phyloP scores from a whole-genome alignment of 2,329 filamentous ascomycete genomes.

The Cordyceps sp. region DNA sequence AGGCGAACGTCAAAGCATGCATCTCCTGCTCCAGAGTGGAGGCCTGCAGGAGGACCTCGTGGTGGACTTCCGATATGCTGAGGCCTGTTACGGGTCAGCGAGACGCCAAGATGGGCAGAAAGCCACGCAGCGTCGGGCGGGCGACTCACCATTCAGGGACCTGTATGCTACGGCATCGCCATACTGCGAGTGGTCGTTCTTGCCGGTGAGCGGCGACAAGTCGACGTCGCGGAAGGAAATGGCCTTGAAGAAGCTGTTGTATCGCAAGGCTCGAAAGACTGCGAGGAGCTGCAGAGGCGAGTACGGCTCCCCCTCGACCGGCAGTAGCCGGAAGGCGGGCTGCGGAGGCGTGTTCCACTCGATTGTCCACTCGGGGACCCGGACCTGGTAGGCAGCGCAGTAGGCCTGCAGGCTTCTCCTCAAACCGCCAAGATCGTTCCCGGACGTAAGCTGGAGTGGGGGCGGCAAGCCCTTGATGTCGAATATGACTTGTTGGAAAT shows the following conservation, averaged over 20 bases:
- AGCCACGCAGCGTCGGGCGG: too few relatives aligned
- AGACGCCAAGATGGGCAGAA: too few relatives aligned
- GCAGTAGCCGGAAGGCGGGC: constrained; percentile 37
- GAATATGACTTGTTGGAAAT: constrained; percentile 36
- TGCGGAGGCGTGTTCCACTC: constrained; percentile 23
- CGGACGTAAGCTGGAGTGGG: constrained; percentile 34
- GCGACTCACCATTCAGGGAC: constrained; percentile 24
- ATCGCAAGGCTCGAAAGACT: constrained; percentile 36
- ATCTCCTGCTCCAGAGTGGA: constrained; percentile 38
- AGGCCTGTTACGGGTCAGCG: constrained; percentile 15
- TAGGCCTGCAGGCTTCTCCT: constrained; percentile 38
- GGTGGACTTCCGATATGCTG: constrained; percentile 29
- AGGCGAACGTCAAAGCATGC: constrained; percentile 36
- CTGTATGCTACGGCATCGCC: constrained; percentile 31
- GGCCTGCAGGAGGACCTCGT: constrained; percentile 29
- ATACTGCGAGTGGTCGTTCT: constrained; percentile 25
- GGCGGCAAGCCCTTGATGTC: constrained; percentile 33
- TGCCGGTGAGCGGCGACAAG: constrained; percentile 21
- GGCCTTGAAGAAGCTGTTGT: constrained; percentile 42
- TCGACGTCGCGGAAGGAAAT: constrained; percentile 38
- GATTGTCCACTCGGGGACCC: constrained; percentile 33
- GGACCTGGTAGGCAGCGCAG: constrained; percentile 32
- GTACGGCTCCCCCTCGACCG: constrained; percentile 23
- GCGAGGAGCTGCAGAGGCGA: constrained; percentile 36
- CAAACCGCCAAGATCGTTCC: constrained; percentile 37